Base-by-base conservation (phyloP, 2,329 filamentous ascomycete species). In the Madurella mycetomatis region DNA sequence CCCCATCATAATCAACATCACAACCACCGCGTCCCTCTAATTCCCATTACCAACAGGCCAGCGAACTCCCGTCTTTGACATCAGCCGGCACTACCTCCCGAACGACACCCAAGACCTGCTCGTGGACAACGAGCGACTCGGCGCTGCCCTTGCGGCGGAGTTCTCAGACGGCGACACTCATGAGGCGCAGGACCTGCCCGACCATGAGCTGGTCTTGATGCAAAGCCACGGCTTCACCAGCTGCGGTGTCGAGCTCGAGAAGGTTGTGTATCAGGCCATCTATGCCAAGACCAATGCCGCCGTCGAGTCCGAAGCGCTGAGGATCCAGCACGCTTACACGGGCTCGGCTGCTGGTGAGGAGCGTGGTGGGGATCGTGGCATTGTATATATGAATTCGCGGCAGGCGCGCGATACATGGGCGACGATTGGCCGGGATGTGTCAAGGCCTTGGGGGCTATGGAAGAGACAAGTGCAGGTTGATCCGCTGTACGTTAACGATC, bases 281-380 rank as follows among this genome's bases (percentile, higher is more conserved):
- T 77, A 77, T 54, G 76, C 75, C 0, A 65, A 69, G 53, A 65
- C 68, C 55, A 76, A 76, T 56, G 75, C 75, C 1, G 60, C 61
- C 7, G 66, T 75, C 4, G 74, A 76, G 60, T 69, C 70, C 1
- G 66, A 67, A 31, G 72, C 73, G 41, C 65, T 41, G 55, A 61
- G 39, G 48, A 49, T 19, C 39, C 64, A 17, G 49, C 58, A 59
- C 41, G 45, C 53, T 47, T 43, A 51, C 50, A 19, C n/a, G 8
- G 49, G 41, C 16, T 15, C 32, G 9, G 31, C 45, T 8, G 16
- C 17, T 5, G 34, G 11, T 4, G 9, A 12, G 4, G 34, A 37
- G 34, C 11, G 9, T 37, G 34, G 13, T 12, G 34, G 4, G 13
- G 9, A 37, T 37, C 11, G 34, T 37, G 34, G 34, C 13, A 55